Evolutionary conservation across 176 grass and related monocot species (phyloP), one percentile per base, ranked within the genome.

Genomic region (Chloris gayana): DNA sequence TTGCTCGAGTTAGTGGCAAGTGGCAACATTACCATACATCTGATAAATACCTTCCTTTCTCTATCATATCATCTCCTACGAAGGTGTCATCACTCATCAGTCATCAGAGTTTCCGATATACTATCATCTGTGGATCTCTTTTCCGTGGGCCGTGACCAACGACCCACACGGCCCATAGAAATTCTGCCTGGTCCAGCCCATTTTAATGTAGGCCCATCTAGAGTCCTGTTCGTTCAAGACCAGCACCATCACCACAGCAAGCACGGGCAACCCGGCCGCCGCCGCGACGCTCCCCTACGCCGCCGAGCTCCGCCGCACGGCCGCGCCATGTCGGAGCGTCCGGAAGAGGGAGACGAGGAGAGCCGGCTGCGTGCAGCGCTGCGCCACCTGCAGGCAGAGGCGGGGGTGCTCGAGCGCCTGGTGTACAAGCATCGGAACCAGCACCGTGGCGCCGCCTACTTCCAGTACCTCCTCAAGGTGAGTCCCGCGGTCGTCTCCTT

Each of bases 401-500:
- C 69, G 0, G 82, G 82, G 9, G 78, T 93, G 62, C 85, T 93
- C 10, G 91, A 93, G 75, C 87, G 91, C 17, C 85, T 93, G 3
- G 85, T 90, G 73, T 87, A 93, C 78, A 93, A 87, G 74, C 74
- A 87, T 75, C 79, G 88, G 32, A 93, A 90, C 79, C 88, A 90
- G 56, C 91, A 93, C 75, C 91, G 85, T 6, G 63, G 74, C 32
- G 63, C 69, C 46, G 33, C 82, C 9, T 90, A 93, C 82, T 93
- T 93, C 77, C 91, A 87, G 69, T 93, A 87, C 74, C 87, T 93
- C 73, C 61, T 88, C 64, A 90, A 87, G 91, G 90, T 88, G 64
- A 69, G 77, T 18, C 73, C 14, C 13, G 11, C 13, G 11, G 10
- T 7, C 77, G 14, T 51, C 39, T 21, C 45, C 42, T 5, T 2